phyloP scores from a whole-genome alignment of 2,329 filamentous ascomycete genomes.

The Sclerotiophoma versabilis region DNA sequence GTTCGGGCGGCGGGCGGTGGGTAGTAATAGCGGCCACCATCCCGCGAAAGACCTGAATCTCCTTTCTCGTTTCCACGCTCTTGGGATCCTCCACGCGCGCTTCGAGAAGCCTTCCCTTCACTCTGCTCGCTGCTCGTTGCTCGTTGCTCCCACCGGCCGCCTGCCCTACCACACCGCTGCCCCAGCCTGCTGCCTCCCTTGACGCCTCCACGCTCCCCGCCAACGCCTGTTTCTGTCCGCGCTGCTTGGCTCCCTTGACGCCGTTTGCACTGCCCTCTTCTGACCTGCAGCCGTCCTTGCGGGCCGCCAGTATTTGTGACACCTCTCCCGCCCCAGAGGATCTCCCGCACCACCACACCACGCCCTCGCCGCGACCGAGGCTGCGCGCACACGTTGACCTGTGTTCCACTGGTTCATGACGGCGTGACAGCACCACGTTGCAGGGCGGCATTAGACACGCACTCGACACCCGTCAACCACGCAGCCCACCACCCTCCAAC shows the following conservation, averaged over 20 bases:
- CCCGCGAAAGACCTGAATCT: constrained; percentile 43
- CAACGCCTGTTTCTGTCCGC: background rate
- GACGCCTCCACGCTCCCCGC: constrained; percentile 12
- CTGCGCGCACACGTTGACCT: constrained; percentile 13
- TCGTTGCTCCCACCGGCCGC: background rate
- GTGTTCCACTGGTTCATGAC: constrained; percentile 35
- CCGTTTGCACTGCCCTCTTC: constrained; percentile 19
- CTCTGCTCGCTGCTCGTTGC: background rate
- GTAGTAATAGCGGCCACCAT: constrained; percentile 42
- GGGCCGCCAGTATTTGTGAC: constrained; percentile 42
- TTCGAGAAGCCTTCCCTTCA: constrained; percentile 38
- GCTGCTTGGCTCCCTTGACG: constrained; percentile 13
- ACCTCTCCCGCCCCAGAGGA: constrained; percentile 37
- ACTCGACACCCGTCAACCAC: constrained; percentile 10
- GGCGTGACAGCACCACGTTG: constrained; percentile 38
- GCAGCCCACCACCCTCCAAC: background rate
- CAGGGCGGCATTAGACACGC: constrained; percentile 20
- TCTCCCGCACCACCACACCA: constrained; percentile 32
- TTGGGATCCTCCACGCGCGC: constrained; percentile 41
- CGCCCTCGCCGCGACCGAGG: constrained; percentile 5
- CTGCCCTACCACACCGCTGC: background rate
- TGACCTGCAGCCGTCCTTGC: constrained; percentile 44
- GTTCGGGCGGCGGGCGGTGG: constrained; percentile 34
- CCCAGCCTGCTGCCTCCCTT: background rate
- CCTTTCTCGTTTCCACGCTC: constrained; percentile 44